phyloP scores from a whole-genome alignment of 225 moss, liverwort and hornwort species.

The Sphagnum contortum region DNA sequence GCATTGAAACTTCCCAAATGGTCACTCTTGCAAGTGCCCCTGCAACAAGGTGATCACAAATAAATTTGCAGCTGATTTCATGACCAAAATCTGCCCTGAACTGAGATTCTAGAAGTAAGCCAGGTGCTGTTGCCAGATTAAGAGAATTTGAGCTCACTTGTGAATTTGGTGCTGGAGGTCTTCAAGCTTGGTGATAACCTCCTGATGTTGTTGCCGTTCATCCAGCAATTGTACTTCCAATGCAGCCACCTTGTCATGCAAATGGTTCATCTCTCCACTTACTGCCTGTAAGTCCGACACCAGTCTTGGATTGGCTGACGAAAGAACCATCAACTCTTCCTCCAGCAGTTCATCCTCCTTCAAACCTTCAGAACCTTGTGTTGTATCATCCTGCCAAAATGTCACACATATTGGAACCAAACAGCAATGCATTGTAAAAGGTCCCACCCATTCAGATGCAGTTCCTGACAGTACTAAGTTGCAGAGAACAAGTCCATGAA shows the following conservation, averaged over 20 bases:
- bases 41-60: conserved; percentile 4
- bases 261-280: conserved; percentile 45
- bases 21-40: conserved; percentile 26
- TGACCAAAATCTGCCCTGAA: too few species aligned
- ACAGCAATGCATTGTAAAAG: too few species aligned
- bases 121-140: background rate
- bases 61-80: background rate
- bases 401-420: too few species aligned
- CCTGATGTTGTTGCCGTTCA: conserved; percentile 58
- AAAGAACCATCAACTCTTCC: conserved; percentile 58
- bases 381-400: too few species aligned
- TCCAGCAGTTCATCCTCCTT: conserved; percentile 59
- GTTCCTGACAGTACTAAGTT: too few species aligned
- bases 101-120: background rate
- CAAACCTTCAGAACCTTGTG: conserved; percentile 5
- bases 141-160: conserved; percentile 19
- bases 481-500: too few species aligned
- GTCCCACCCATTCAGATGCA: too few species aligned
- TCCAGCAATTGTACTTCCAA: conserved; percentile 59
- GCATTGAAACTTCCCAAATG: conserved; percentile 38
- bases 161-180: conserved; percentile 49
- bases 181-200: conserved; percentile 39
- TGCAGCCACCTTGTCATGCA: conserved; percentile 60
- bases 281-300: conserved; percentile 37
- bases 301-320: conserved; percentile 34